These are phyloP conservation scores for Amanita muscaria DNA, from an alignment of 768 basidiomycete genomes.

Conservation along the genomic window DNA sequence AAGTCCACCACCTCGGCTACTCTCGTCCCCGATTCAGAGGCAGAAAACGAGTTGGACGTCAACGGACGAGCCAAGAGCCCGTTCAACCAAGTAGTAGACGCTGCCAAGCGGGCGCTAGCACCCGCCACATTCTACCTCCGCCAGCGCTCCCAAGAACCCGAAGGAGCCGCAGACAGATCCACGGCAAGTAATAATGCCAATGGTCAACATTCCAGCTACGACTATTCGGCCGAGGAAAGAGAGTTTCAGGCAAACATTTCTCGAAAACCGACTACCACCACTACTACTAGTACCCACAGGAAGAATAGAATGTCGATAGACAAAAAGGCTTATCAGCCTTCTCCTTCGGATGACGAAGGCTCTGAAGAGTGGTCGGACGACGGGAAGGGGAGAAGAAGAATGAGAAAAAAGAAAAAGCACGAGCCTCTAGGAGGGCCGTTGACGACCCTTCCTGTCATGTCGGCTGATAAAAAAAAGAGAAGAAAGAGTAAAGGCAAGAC, in stretches of 20 bases:
- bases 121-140: conserved; percentile 61
- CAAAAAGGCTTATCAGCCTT: conserved; percentile 76
- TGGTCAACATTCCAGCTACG: conserved; percentile 51
- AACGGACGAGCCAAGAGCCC: conserved; percentile 60
- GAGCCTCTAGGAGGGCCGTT: conserved; percentile 46
- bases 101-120: conserved; percentile 41
- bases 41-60: conserved; percentile 22
- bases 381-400: conserved; percentile 39
- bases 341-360: conserved; percentile 52
- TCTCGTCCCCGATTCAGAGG: conserved; percentile 61
- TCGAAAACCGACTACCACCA: conserved; percentile 15
- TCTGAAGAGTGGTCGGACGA: conserved; percentile 48
- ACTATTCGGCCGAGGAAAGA: conserved; percentile 70
- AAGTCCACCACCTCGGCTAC: conserved; percentile 43
- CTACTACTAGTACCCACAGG: conserved; percentile 26
- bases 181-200: conserved; percentile 27
- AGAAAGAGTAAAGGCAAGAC: conserved; percentile 39
- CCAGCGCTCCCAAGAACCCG: conserved; percentile 51
- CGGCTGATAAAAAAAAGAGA: conserved; percentile 56
- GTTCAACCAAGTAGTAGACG: conserved; percentile 49
- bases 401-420: conserved; percentile 47
- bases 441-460: conserved; percentile 58
- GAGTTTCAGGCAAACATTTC: conserved; percentile 40
- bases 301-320: conserved; percentile 63
- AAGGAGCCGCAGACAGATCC: conserved; percentile 21